A percentile compares a stretch with the other conserved stretches of the same genome.
These are phyloP conservation scores for Phyllosticta citribraziliensis DNA, from an alignment of 2,329 filamentous ascomycete genomes.

Conservation along the genomic window DNA sequence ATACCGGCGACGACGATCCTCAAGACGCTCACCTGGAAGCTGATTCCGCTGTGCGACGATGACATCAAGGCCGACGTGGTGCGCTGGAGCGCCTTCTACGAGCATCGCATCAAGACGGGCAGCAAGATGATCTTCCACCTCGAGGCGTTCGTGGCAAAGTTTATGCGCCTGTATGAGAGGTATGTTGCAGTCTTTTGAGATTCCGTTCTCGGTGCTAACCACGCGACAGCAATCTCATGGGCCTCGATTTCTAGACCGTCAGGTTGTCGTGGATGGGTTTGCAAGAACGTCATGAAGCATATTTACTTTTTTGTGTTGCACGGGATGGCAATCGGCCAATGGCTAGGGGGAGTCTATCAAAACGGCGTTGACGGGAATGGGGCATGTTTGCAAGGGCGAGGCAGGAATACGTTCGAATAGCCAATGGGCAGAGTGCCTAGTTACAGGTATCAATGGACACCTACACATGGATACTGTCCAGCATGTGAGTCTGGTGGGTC, in stretches of 20 bases:
- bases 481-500: background rate
- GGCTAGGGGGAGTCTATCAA: background rate
- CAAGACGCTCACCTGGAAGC: constrained; percentile 89
- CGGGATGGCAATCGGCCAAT: background rate
- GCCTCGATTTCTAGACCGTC: constrained; percentile 4
- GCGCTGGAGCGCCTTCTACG: constrained; percentile 94
- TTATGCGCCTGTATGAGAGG: constrained; percentile 94
- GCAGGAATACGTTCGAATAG: background rate
- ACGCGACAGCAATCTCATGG: constrained; percentile 4
- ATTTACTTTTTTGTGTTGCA: background rate
- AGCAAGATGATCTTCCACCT: constrained; percentile 96
- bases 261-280: background rate
- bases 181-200: constrained; percentile 30
- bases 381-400: background rate
- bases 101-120: constrained; percentile 85
- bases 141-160: constrained; percentile 96
- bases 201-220: background rate
- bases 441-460: too few relatives aligned
- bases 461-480: background rate
- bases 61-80: constrained; percentile 84
- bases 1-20: constrained; percentile 91
- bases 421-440: background rate
- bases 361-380: background rate
- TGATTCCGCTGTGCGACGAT: constrained; percentile 80
- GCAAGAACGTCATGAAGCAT: background rate